These are phyloP conservation scores for Fimicolochytrium jonesii DNA, from an alignment of 192 early-diverging fungal species.

Conservation along the genomic window DNA sequence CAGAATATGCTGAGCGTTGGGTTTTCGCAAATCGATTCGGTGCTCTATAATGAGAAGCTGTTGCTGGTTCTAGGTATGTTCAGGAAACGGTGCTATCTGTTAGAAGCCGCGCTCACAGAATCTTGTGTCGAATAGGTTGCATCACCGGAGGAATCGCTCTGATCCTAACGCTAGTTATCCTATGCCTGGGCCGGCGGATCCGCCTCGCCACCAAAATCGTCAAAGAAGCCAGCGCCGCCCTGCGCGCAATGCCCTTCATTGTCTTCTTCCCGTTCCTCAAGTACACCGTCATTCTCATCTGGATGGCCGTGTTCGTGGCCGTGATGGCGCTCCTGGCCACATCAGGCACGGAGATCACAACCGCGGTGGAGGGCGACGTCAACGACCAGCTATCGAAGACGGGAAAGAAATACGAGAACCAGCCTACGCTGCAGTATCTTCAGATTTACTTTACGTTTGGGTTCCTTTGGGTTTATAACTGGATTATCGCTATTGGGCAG, in stretches of 20 bases:
- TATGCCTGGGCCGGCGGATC: constrained; percentile 46
- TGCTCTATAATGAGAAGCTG: constrained; percentile 20
- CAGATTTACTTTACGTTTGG: constrained; percentile 52
- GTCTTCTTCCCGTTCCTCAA: constrained; percentile 26
- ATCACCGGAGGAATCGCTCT: constrained; percentile 29
- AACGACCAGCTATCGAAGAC: constrained; percentile 6
- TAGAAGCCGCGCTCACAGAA: not conserved
- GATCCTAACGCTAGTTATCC: constrained; percentile 40
- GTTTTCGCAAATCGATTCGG: not conserved
- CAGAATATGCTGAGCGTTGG: constrained; percentile 5
- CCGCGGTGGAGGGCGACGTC: constrained; percentile 6
- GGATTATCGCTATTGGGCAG: constrained; percentile 45
- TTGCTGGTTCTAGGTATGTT: constrained; percentile 22
- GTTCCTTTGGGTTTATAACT: constrained; percentile 51
- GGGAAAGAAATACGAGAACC: not conserved
- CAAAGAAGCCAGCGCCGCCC: constrained; percentile 40
- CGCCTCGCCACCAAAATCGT: constrained; percentile 48
- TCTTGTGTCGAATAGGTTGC: constrained; percentile 17
- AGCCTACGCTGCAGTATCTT: constrained; percentile 25
- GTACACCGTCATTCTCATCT: constrained; percentile 16
- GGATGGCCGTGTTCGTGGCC: constrained; percentile 16
- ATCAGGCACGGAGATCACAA: constrained; percentile 12
- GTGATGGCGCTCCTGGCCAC: constrained; percentile 24
- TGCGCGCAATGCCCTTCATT: constrained; percentile 45
- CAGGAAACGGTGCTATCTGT: constrained; percentile 22